A percentile compares a stretch with the other conserved stretches of the same genome.
Conservation (phyloP, 176 grass and related monocot species). For the Rhynchospora tenuis region DNA sequence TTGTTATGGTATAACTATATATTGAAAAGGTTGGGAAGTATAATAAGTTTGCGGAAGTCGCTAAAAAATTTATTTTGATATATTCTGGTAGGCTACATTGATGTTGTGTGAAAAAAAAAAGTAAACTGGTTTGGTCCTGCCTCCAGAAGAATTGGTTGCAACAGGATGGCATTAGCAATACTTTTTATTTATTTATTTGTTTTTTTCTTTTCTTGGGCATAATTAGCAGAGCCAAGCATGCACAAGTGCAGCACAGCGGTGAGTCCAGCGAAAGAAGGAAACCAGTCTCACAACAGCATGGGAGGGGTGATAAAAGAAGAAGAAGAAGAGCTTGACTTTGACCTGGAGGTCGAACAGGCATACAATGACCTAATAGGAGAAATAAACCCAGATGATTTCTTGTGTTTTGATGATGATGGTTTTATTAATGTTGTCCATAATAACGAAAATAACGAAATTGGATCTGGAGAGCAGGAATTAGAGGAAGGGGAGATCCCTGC, state of each 20-base stretch:
- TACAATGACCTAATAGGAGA: conserved; percentile 63
- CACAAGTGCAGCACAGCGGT: background rate
- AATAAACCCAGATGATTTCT: conserved; percentile 61
- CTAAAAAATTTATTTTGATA: background rate
- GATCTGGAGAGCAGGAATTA: conserved; percentile 28
- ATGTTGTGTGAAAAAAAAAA: background rate
- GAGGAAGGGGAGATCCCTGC: conserved; percentile 80
- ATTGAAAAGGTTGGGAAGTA: background rate
- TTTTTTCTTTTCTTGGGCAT: background rate
- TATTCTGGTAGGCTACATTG: background rate
- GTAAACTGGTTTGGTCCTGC: background rate
- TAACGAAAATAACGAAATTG: background rate
- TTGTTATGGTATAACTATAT: background rate
- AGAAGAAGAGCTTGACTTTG: conserved; percentile 42
- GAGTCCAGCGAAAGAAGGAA: background rate
- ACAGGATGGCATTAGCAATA: background rate
- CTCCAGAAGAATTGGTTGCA: background rate
- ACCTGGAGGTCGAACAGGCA: conserved; percentile 53
- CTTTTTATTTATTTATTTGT: background rate
- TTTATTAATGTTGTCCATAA: background rate
- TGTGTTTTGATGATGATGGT: conserved; percentile 47
- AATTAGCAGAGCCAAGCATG: background rate
- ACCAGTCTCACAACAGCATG: background rate
- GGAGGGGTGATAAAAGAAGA: background rate
- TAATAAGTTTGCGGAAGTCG: background rate